Evolutionary conservation across 345 rosid genomes (phyloP).

Genomic region (Geranium brycei): DNA sequence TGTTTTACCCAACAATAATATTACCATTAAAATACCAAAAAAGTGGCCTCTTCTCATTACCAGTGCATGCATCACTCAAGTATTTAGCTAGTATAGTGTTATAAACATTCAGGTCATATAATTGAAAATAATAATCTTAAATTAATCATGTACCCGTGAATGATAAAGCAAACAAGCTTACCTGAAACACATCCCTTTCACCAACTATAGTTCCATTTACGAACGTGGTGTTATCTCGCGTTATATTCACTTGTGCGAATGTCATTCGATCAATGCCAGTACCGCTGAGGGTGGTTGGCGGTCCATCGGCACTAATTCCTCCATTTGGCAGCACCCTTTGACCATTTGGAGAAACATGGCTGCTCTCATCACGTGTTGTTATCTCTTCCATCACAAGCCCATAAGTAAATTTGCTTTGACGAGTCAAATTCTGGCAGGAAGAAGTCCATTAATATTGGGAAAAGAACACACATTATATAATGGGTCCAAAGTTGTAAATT

Average conservation of each 20-base stretch:
- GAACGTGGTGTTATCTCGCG: slow-evolving; percentile 91
- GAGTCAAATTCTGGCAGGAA: slow-evolving; percentile 69
- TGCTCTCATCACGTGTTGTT: slow-evolving; percentile 94
- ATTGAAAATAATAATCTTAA: background rate
- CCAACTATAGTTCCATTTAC: slow-evolving; percentile 97
- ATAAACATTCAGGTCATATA: background rate
- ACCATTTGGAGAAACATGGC: slow-evolving; percentile 74
- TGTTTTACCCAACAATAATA: no score
- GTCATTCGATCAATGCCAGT: slow-evolving; percentile 88
- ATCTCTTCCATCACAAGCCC: slow-evolving; percentile 98
- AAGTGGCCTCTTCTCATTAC: no score
- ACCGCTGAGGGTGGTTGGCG: slow-evolving; percentile 97
- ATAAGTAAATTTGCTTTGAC: slow-evolving; percentile 94
- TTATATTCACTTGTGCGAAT: slow-evolving; percentile 84
- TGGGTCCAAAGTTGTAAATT: no score
- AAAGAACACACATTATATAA: slow-evolving; percentile 1
- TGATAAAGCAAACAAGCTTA: slow-evolving; percentile 17
- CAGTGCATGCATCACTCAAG: no score
- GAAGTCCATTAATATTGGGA: slow-evolving; percentile 8
- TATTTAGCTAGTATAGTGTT: background rate
- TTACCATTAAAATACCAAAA: no score
- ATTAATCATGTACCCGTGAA: background rate
- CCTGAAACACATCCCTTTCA: slow-evolving; percentile 92
- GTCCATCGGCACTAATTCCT: slow-evolving; percentile 98
- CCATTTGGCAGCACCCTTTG: slow-evolving; percentile 93